Conservation (phyloP, 441 rosid genomes). For the Erodium texanum region DNA sequence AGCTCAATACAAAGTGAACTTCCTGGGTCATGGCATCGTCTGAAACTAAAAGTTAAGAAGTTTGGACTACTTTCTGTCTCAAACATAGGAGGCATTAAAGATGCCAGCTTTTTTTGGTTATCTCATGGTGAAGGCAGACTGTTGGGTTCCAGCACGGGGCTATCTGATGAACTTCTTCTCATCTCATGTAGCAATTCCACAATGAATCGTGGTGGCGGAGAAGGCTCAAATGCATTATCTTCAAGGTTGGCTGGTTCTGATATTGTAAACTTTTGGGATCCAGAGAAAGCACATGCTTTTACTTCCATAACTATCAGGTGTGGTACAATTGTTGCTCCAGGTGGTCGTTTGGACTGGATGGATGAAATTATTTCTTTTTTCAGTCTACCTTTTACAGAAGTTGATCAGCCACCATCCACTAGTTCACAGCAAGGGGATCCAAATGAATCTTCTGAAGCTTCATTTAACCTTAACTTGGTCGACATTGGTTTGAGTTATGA, state of each 20-base stretch:
- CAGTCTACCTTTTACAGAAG: constrained; percentile 36
- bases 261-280: constrained; percentile 61
- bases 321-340: constrained; percentile 73
- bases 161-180: constrained; percentile 56
- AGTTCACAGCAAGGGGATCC: constrained; percentile 29
- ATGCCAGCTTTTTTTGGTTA: constrained; percentile 73
- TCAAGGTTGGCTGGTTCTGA: constrained; percentile 80
- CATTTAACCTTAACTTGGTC: constrained; percentile 68
- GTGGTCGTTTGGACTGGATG: constrained; percentile 98
- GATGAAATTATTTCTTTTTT: constrained; percentile 67
- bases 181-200: constrained; percentile 79
- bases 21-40: constrained; percentile 78
- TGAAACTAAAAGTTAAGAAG: constrained; percentile 56
- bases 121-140: constrained; percentile 74
- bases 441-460: constrained; percentile 35
- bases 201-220: constrained; percentile 92
- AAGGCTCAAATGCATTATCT: constrained; percentile 87
- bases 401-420: constrained; percentile 27
- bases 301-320: constrained; percentile 64
- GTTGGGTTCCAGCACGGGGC: constrained; percentile 62
- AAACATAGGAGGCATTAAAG: constrained; percentile 58
- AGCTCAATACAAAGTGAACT: constrained; percentile 71
- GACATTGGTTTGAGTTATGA: constrained; percentile 91
- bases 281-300: constrained; percentile 36
- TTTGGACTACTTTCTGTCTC: constrained; percentile 60